phyloP scores from a whole-genome alignment of 371 early-diverging fungal genomes.

The Massospora cicadina region DNA sequence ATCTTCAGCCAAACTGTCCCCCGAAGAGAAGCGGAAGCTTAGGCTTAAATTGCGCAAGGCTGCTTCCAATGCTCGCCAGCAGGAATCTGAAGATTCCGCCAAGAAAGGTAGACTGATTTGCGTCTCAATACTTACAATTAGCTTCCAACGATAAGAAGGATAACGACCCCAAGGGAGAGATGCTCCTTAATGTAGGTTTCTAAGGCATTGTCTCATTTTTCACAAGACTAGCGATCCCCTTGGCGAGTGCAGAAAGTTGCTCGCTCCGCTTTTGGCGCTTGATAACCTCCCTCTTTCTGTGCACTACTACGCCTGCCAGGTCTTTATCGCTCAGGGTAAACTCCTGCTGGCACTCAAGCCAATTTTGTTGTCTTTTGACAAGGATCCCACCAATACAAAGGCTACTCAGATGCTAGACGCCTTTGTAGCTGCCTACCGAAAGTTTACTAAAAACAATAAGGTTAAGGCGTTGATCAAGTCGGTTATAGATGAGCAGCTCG shows the following conservation, averaged over 20 bases:
- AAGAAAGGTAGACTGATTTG: not conserved
- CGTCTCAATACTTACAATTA: not conserved
- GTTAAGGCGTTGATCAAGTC: not conserved
- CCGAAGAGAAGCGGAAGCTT: slow-evolving; percentile 36
- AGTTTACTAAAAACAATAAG: not conserved
- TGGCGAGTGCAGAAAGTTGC: not conserved
- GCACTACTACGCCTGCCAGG: not conserved
- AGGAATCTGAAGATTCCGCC: not conserved
- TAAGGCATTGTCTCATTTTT: not conserved
- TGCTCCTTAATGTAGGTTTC: slow-evolving; percentile 10
- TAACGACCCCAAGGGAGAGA: slow-evolving; percentile 20
- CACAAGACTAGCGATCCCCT: not conserved
- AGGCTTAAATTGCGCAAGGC: slow-evolving; percentile 22
- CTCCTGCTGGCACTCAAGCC: not conserved
- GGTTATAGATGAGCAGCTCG: not conserved
- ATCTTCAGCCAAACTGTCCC: slow-evolving; percentile 30
- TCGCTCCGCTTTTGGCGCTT: not conserved
- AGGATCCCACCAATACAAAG: not conserved
- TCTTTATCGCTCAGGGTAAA: not conserved
- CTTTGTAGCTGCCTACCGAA: not conserved
- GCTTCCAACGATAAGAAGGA: slow-evolving; percentile 16
- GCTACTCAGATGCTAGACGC: not conserved
- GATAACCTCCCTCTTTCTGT: not conserved
- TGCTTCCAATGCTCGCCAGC: slow-evolving; percentile 17
- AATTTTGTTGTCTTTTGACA: not conserved